Conservation (phyloP, 495 filamentous ascomycete species). For the Aspergillus saccharolyticus region DNA sequence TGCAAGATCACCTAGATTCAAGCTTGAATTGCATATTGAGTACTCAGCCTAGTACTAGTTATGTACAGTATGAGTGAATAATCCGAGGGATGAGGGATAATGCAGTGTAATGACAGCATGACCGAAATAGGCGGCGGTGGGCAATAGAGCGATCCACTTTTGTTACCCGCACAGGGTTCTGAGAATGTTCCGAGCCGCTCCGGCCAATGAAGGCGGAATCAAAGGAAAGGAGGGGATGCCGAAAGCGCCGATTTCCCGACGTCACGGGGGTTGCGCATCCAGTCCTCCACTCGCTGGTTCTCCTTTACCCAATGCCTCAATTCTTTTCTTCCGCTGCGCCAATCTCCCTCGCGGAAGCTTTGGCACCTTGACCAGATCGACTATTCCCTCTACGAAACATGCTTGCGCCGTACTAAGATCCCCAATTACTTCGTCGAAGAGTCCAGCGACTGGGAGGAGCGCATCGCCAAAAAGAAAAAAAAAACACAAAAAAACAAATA, state of each 20-base stretch:
- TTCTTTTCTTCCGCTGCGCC: neutral
- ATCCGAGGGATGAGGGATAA: too few species aligned
- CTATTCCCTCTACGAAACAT: neutral
- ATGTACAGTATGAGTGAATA: neutral
- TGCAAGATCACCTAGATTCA: too few species aligned
- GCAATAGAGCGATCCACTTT: neutral
- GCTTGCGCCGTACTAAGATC: neutral
- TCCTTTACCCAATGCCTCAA: slow-evolving; percentile 9
- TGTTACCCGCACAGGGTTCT: slow-evolving; percentile 12
- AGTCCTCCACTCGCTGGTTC: neutral
- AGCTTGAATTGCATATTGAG: too few species aligned
- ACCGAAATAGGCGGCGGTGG: neutral
- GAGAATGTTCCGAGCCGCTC: slow-evolving; percentile 16
- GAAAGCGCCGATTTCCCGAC: slow-evolving; percentile 34
- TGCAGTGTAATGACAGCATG: neutral
- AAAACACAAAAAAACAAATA: neutral
- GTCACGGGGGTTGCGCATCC: neutral
- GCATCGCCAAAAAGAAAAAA: neutral
- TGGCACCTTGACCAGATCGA: neutral
- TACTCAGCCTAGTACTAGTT: too few species aligned
- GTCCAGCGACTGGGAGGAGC: neutral
- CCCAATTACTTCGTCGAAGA: neutral
- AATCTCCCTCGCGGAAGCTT: neutral
- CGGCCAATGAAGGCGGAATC: slow-evolving; percentile 27
- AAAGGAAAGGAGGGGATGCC: slow-evolving; percentile 18